Conservation (phyloP, 192 early-diverging fungal genomes). For the Coemansia sp. region DNA sequence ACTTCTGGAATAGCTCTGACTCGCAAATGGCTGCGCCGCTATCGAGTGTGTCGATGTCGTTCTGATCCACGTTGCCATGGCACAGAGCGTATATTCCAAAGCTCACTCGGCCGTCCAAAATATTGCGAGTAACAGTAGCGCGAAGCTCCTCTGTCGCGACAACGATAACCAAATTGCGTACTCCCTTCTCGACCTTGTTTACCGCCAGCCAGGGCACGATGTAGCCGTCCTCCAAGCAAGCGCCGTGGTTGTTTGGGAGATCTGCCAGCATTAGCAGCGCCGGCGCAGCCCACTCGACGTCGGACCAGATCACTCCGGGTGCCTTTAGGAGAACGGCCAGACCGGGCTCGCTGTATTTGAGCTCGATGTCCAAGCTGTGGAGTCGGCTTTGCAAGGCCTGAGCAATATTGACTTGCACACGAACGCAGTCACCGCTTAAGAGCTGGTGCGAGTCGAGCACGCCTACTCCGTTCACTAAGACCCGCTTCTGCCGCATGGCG, state of each 20-base stretch:
- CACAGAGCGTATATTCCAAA: slow-evolving; percentile 48
- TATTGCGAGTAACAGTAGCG: not conserved
- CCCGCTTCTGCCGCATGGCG: slow-evolving; percentile 43
- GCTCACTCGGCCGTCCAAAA: slow-evolving; percentile 8
- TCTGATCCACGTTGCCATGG: slow-evolving; percentile 39
- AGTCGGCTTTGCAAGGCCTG: slow-evolving; percentile 51
- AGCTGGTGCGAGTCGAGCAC: slow-evolving; percentile 58
- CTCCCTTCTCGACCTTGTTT: slow-evolving; percentile 62
- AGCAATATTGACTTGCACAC: slow-evolving; percentile 46
- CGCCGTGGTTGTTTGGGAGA: not conserved
- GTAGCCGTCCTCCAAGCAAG: not conserved
- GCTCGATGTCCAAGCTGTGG: slow-evolving; percentile 48
- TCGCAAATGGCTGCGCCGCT: not conserved
- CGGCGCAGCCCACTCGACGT: slow-evolving; percentile 31
- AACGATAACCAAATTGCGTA: slow-evolving; percentile 56
- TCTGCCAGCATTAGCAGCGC: slow-evolving; percentile 15
- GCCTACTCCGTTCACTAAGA: slow-evolving; percentile 59
- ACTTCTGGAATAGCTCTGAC: slow-evolving; percentile 6
- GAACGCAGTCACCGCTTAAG: slow-evolving; percentile 53
- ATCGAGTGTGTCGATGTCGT: slow-evolving; percentile 7
- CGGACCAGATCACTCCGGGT: slow-evolving; percentile 46
- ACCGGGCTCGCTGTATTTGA: slow-evolving; percentile 59
- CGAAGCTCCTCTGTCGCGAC: slow-evolving; percentile 20
- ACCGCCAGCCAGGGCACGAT: slow-evolving; percentile 45
- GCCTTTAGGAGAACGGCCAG: slow-evolving; percentile 62